A percentile compares a stretch with the other conserved stretches of the same genome.
These are phyloP conservation scores for Suillus hirtellus DNA, from an alignment of 768 basidiomycete genomes.

Conservation along the genomic window DNA sequence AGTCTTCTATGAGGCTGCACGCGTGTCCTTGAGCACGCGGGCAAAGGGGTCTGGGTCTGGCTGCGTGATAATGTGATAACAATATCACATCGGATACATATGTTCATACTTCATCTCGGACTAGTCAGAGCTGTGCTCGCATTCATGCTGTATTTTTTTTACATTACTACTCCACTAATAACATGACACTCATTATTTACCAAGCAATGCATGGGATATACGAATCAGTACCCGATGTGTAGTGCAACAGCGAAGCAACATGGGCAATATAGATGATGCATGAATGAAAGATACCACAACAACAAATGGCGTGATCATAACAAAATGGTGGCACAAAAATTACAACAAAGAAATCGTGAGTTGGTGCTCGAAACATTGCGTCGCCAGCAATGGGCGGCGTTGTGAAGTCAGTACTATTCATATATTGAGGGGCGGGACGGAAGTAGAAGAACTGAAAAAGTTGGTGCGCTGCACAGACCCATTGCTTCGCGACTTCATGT, in stretches of 20 bases:
- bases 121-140: conserved; percentile 6
- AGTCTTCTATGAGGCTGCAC: conserved; percentile 89
- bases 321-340: conserved; percentile 5
- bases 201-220: conserved; percentile 6
- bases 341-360: conserved; percentile 4
- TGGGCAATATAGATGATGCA: conserved; percentile 5
- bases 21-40: conserved; percentile 76
- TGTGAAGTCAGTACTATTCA: conserved; percentile 16
- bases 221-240: neutral
- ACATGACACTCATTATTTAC: neutral
- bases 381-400: neutral
- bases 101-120: conserved; percentile 2
- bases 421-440: conserved; percentile 30
- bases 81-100: neutral
- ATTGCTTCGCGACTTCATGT: conserved; percentile 58
- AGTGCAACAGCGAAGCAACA: neutral
- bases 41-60: conserved; percentile 60
- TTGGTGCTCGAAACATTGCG: neutral
- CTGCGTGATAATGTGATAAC: conserved; percentile 61
- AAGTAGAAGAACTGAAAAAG: conserved; percentile 37
- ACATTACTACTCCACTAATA: conserved; percentile 9
- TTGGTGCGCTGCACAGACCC: conserved; percentile 52
- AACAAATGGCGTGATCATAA: conserved; percentile 2
- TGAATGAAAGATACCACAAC: neutral
- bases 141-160: conserved; percentile 7